Conservation (phyloP, 2,329 filamentous ascomycete species). For the Tricladium varicosporioides region DNA sequence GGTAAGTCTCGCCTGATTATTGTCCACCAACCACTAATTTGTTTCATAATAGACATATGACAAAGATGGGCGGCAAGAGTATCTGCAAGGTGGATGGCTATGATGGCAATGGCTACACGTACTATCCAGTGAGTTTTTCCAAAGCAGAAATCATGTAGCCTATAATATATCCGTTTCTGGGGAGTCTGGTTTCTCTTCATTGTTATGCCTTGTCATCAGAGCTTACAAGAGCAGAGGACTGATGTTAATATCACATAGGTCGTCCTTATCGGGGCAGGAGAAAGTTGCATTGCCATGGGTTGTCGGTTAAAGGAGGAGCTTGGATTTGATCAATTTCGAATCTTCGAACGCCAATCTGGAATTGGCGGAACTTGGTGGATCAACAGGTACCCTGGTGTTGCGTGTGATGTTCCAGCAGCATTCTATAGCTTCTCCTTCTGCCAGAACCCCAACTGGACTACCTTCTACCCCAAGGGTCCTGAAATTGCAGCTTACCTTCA, state of each 20-base stretch:
- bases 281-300: constrained; percentile 59
- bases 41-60: neutral
- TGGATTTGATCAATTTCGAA: constrained; percentile 55
- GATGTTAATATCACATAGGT: neutral
- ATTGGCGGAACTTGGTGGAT: constrained; percentile 56
- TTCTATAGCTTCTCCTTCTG: constrained; percentile 62
- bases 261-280: constrained; percentile 56
- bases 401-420: constrained; percentile 52
- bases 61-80: constrained; percentile 28
- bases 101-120: constrained; percentile 37
- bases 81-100: constrained; percentile 41
- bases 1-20: too few relatives aligned
- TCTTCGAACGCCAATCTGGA: constrained; percentile 55
- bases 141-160: too few relatives aligned
- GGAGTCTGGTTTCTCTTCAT: too few relatives aligned
- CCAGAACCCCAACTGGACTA: constrained; percentile 56
- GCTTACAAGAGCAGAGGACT: neutral
- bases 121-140: constrained; percentile 35
- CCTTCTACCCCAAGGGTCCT: constrained; percentile 57
- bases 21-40: too few relatives aligned
- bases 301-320: constrained; percentile 52
- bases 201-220: too few relatives aligned
- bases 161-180: too few relatives aligned
- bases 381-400: constrained; percentile 54
- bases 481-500: constrained; percentile 57